Percentiles rank a stretch among this genome's conserved stretches.
phyloP scores from a whole-genome alignment of 768 basidiomycete genomes.

The Dioszegia hungarica region DNA sequence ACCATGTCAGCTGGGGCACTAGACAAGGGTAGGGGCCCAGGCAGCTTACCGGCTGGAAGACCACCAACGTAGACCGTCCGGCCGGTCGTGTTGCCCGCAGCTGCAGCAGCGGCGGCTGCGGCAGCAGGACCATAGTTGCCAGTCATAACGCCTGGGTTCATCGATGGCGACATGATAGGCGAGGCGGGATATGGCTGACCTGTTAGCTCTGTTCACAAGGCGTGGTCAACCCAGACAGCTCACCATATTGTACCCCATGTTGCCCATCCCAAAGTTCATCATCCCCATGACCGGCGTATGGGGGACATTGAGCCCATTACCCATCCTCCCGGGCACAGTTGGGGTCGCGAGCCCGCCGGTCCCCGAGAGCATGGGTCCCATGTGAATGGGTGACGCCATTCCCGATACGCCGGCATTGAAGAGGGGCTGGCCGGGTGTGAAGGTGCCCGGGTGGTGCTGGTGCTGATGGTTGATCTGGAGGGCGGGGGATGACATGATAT shows the following conservation, averaged over 20 bases:
- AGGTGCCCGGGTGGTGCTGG: not conserved
- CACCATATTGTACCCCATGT: conserved; percentile 23
- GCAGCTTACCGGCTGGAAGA: conserved; percentile 61
- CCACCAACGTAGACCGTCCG: conserved; percentile 97
- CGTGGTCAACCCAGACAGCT: not conserved
- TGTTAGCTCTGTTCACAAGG: not conserved
- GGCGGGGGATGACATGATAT: not conserved
- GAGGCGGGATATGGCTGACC: conserved; percentile 13
- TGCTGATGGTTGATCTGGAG: conserved; percentile 2
- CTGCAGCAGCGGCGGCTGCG: conserved; percentile 70
- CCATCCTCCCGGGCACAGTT: not conserved
- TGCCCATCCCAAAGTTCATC: conserved; percentile 38
- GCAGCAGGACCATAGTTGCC: conserved; percentile 69
- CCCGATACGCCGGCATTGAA: not conserved
- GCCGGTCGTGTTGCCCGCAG: conserved; percentile 56
- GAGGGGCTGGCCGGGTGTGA: not conserved
- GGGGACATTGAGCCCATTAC: conserved; percentile 5
- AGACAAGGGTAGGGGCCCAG: not conserved
- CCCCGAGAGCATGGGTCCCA: conserved; percentile 5
- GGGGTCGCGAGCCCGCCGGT: conserved; percentile 1
- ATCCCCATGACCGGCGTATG: conserved; percentile 18
- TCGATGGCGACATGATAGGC: conserved; percentile 31
- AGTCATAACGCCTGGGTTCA: conserved; percentile 55
- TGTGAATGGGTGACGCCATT: conserved; percentile 3
- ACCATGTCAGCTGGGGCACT: not conserved